Percentiles rank a stretch among this genome's conserved stretches.
phyloP scores from a whole-genome alignment of 108 stramenopile species.

The Fistulifera pelliculosa region DNA sequence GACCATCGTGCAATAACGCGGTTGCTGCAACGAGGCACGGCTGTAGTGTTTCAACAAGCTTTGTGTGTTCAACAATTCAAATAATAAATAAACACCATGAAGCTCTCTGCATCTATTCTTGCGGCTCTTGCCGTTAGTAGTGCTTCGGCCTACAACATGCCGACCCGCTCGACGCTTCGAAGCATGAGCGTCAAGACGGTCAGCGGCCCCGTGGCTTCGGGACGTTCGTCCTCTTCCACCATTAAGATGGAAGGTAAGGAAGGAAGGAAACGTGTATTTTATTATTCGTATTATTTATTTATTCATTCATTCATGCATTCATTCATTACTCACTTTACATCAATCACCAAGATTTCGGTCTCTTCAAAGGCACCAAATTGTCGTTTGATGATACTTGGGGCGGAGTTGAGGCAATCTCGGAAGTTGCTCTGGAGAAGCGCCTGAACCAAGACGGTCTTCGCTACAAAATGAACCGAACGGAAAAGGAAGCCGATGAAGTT shows the following conservation, averaged over 20 bases:
- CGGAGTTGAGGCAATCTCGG: constrained; percentile 61
- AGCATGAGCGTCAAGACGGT: constrained; percentile 53
- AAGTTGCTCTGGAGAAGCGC: constrained; percentile 61
- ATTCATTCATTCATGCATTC: constrained; percentile 1
- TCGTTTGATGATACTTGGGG: constrained; percentile 75
- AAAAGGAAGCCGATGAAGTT: constrained; percentile 63
- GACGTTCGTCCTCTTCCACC: constrained; percentile 28
- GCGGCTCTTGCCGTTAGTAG: constrained; percentile 38
- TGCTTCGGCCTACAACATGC: constrained; percentile 48
- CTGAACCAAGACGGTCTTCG: constrained; percentile 82
- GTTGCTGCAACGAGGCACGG: too few relatives aligned
- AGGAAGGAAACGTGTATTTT: too few relatives aligned
- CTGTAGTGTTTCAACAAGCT: too few relatives aligned
- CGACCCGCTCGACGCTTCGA: constrained; percentile 50
- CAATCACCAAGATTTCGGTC: constrained; percentile 57
- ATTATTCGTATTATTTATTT: constrained; percentile 9
- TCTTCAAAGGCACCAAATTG: constrained; percentile 56
- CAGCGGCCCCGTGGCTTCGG: constrained; percentile 8
- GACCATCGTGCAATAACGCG: too few relatives aligned
- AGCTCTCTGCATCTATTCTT: constrained; percentile 44
- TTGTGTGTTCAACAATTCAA: too few relatives aligned
- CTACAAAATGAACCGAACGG: constrained; percentile 78
- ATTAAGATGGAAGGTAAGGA: constrained; percentile 80
- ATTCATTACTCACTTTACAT: neutral
- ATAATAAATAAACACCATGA: constrained; percentile 26